Conservation (phyloP, 2,329 filamentous ascomycete genomes). For the Rachicladosporium sp. region DNA sequence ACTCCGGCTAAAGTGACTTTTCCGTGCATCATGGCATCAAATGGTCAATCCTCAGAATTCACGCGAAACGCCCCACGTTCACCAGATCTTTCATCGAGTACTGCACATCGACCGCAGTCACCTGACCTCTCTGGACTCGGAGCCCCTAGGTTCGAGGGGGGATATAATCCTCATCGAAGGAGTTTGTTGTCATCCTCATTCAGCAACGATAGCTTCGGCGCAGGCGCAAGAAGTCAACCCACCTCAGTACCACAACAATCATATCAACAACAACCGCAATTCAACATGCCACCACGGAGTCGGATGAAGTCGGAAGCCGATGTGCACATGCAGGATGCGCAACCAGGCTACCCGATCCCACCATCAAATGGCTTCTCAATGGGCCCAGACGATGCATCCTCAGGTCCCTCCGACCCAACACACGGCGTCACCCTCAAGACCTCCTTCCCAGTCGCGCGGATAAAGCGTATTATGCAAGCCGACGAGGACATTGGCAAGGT, state of each 20-base stretch:
- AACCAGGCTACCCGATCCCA: conserved; percentile 8
- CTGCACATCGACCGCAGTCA: conserved; percentile 27
- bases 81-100: conserved; percentile 34
- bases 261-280: conserved; percentile 5
- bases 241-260: conserved; percentile 14
- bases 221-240: conserved; percentile 7
- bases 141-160: conserved; percentile 13
- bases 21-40: no score
- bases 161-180: conserved; percentile 7
- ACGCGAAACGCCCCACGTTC: conserved; percentile 28
- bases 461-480: conserved; percentile 98
- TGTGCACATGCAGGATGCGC: conserved; percentile 20
- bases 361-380: conserved; percentile 4
- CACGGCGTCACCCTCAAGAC: conserved; percentile 65
- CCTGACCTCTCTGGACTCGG: conserved; percentile 23
- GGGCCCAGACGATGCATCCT: conserved; percentile 8
- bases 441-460: conserved; percentile 91
- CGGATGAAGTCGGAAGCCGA: conserved; percentile 18
- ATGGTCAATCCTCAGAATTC: conserved; percentile 3
- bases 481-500: conserved; percentile 98
- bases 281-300: conserved; percentile 14
- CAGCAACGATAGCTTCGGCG: conserved; percentile 4
- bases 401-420: conserved; percentile 18
- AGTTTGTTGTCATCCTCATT: conserved; percentile 4
- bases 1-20: no score